A percentile compares a stretch with the other conserved stretches of the same genome.
These are phyloP conservation scores for Geosmithia morbida DNA, from an alignment of 2,329 filamentous ascomycete genomes.

Conservation along the genomic window DNA sequence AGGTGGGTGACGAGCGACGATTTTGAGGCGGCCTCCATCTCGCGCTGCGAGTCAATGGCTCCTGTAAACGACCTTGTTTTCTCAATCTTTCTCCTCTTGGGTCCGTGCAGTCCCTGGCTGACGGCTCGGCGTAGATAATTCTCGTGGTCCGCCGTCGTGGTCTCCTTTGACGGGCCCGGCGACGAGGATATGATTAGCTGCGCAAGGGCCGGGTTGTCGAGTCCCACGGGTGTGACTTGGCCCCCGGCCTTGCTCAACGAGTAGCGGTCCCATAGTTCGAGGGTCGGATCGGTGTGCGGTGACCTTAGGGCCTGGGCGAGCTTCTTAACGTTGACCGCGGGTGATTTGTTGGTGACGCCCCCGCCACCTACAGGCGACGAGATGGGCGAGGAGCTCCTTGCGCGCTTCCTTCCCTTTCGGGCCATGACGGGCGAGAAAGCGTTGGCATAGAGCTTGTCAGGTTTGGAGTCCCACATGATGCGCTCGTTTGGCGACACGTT, in stretches of 20 bases:
- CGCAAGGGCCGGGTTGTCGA: conserved; percentile 42
- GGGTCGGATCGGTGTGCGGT: conserved; percentile 55
- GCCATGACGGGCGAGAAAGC: conserved; percentile 27
- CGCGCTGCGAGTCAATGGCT: conserved; percentile 16
- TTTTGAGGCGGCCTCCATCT: conserved; percentile 36
- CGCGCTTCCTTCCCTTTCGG: conserved; percentile 47
- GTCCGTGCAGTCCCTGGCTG: conserved; percentile 57
- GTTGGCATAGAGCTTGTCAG: conserved; percentile 17
- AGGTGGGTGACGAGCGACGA: conserved; percentile 45
- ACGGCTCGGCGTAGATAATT: conserved; percentile 43
- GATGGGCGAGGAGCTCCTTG: conserved; percentile 58
- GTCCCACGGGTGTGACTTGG: conserved; percentile 26
- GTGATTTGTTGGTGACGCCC: conserved; percentile 9
- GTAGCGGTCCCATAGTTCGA: conserved; percentile 68
- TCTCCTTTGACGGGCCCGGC: conserved; percentile 40
- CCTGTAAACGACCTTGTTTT: conserved; percentile 23
- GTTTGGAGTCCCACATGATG: conserved; percentile 43
- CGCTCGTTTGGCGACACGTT: conserved; percentile 44
- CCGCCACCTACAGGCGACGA: conserved; percentile 47
- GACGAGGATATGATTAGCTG: conserved; percentile 59
- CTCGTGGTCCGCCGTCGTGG: conserved; percentile 15
- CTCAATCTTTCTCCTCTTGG: conserved; percentile 52
- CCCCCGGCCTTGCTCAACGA: conserved; percentile 29
- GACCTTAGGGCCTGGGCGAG: conserved; percentile 46
- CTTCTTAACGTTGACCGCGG: conserved; percentile 41